Evolutionary conservation across 78 protist species (phyloP), one percentile per base, ranked within the genome.

Genomic region (Emiliania huxleyi): DNA sequence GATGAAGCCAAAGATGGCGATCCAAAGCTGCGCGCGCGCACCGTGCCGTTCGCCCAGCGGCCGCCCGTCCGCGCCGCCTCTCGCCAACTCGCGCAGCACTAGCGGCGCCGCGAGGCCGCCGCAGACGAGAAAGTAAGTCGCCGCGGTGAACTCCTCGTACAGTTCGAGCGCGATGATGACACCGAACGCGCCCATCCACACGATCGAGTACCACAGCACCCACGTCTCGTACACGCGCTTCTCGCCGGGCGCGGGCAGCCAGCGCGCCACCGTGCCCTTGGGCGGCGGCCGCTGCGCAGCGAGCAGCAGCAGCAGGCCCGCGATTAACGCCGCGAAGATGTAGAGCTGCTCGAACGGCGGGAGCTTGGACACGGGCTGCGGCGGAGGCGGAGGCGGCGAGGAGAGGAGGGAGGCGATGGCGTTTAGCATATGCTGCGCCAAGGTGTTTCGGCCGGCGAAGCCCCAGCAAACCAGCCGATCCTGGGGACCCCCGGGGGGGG

Each of bases 41-140:
- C 29, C 38, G 37, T 81, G 52, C 25, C 55, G 83, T 22, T 25
- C 56, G 15, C 37, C 48, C 29, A 37, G 35, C 0, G 49, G 87
- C 45, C 3, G 26, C 1, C 0, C 37, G 56, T 1, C 38, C 29
- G 23, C 19, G 25, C 1, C 12, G 49, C 40, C 37, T 23, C 12
- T 12, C 21, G 44, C 4, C 40, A 81, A 5, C 21, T 37, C 44
- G 21, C 44, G 89, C 55, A 81, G 37, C 29, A 44, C 22, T 6
- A 81, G 89, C 23, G 89, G 89, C 25, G 38, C 35, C 29, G 89
- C 89, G 56, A 81, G 89, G 35, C 56, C 55, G 18, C 89, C 89
- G 56, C 89, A 81, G 23, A 81, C 89, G 6, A 44, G 4, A 22
- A 44, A 15, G 89, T 81, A 81, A 2, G n/a, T 2, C 3, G 4